phyloP scores from a whole-genome alignment of 176 grass and related monocot species.

The Pontederia crassipes region DNA sequence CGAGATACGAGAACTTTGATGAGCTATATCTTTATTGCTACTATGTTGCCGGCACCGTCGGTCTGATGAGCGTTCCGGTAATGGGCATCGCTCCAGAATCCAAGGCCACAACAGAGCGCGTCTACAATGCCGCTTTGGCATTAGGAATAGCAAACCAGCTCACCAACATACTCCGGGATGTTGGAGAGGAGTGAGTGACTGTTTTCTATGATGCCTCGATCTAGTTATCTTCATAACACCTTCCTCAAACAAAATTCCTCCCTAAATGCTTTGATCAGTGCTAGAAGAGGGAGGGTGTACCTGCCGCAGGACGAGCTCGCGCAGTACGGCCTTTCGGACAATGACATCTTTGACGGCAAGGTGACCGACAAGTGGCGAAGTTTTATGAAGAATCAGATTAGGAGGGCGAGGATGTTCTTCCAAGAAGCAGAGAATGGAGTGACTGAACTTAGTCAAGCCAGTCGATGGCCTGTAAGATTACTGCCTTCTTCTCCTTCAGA shows the following conservation, averaged over 20 bases:
- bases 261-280: constrained; percentile 21
- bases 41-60: constrained; percentile 86
- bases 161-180: constrained; percentile 91
- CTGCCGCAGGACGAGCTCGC: constrained; percentile 76
- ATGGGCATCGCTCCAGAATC: constrained; percentile 80
- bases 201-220: background rate
- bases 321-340: constrained; percentile 62
- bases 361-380: constrained; percentile 62
- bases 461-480: constrained; percentile 75
- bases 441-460: constrained; percentile 71
- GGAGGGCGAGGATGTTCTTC: constrained; percentile 58
- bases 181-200: constrained; percentile 72
- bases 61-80: constrained; percentile 74
- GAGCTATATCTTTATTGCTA: constrained; percentile 97
- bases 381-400: constrained; percentile 82
- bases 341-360: constrained; percentile 60
- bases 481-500: too few relatives aligned
- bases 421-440: constrained; percentile 62
- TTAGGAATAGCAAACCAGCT: constrained; percentile 92
- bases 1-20: constrained; percentile 71
- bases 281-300: constrained; percentile 75
- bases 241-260: background rate
- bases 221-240: background rate
- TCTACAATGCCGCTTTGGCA: constrained; percentile 62
- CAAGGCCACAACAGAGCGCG: constrained; percentile 34